Evolutionary conservation across 495 filamentous ascomycete genomes (phyloP), one percentile per base, ranked within the genome.

Genomic region (Penicillium antarcticum): DNA sequence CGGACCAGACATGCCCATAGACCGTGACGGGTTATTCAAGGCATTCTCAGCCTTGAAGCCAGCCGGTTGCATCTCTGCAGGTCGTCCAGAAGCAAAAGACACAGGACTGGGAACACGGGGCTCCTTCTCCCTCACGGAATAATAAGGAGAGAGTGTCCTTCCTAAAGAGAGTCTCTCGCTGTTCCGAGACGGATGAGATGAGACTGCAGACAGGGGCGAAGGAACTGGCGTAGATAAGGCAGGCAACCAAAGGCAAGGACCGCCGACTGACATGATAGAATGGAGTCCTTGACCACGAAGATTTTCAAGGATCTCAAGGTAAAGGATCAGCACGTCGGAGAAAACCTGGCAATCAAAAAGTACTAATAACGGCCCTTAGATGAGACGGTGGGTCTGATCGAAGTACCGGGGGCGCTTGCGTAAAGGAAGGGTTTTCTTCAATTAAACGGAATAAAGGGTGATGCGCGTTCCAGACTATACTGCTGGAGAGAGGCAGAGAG

Each of bases 241-340:
- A 40, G 71, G 61, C 52, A 71, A 51, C 71, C 71, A 74, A 51
- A 68, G 65, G 61, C 71, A 74, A 57, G 69, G 66, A 43, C 71
- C 68, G 52, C 65, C 67, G 63, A 70, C 58, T 63, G 71, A 74
- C 71, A 74, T 74, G 63, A 53, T 73, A 65, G 8, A 29, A 29
- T 29, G 0, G 26, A 29, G 6, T 29, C 26, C 26, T 29, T 29
- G 26, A 29, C 26, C 26, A 29, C 26, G 26, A 29, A 29, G 26
- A 29, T 29, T 29, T 29, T 29, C 26, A 7, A 29, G 26, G 7
- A 29, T 29, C 26, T 29, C 26, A 29, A 29, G 26, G 26, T 7
- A 29, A 29, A 29, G 26, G 26, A 29, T 29, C 26, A 29, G 26
- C 26, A 29, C 26, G 5, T 29, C 5, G 7, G 26, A 29, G 26